Base-by-base conservation (phyloP, 805 yeast species). In the Barnettozyma californica region DNA sequence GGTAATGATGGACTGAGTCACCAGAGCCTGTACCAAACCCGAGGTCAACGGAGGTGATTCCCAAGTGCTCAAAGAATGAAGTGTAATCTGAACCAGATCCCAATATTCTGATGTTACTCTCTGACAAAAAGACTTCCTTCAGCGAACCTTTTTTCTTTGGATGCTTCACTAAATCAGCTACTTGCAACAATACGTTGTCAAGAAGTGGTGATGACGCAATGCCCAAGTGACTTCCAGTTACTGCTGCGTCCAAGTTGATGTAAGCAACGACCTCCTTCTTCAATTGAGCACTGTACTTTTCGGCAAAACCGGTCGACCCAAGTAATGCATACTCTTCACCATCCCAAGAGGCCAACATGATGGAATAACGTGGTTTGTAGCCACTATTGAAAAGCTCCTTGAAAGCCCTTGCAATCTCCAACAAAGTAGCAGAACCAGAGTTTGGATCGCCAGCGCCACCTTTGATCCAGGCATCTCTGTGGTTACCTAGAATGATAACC, bases 371-470 rank as follows among this genome's bases (percentile, higher is more conserved):
- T 33, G 91, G 91, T 57, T 76, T 74, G 84, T 86, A 85, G 9
- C 88, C 89, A 1, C 61, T 53, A 51, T 74, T 68, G 29, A 63
- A 52, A 45, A 85, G 67, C 39, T 70, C 76, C 21, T 79, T 76
- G 33, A 84, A 68, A 1, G 78, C 81, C 43, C 87, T 70, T 8
- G 83, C 81, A 38, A 85, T 66, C 61, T 85, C 92, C 39, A 85
- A 63, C 53, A 83, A 52, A 0, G 73, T 78, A 1, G 90, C 83
- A 16, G 86, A 75, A 1, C 92, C 92, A 25, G 84, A 75, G 63
- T 85, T 85, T 27, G 94, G 91, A 65, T 86, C 94, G 23, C 80
- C 83, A 1, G 91, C 90, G 14, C 88, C 88, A 43, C 87, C 87
- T 49, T 81, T 78, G 49, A 82, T 76, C 94, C 92, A 87, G 3